Percentiles rank a stretch among this genome's conserved stretches.
These are phyloP conservation scores for Sugiyamaella xylanicola DNA, from an alignment of 1,139 yeast species.

Conservation along the genomic window DNA sequence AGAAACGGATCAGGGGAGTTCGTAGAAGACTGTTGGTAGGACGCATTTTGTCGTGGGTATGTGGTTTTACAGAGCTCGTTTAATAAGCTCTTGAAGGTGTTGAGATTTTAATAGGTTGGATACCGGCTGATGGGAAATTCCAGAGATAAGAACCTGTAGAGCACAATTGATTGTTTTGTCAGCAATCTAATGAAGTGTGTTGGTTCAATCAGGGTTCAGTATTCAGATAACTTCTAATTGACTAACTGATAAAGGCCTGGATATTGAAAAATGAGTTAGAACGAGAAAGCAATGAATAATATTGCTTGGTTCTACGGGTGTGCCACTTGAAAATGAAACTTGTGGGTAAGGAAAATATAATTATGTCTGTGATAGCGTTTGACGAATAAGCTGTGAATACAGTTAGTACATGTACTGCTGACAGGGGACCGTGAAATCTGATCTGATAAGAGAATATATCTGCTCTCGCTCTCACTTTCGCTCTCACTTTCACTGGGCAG, in stretches of 20 bases:
- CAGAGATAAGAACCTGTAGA: no score
- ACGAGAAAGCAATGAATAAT: not conserved
- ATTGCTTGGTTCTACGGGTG: no score
- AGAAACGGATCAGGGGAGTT: slow-evolving; percentile 45
- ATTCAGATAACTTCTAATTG: no score
- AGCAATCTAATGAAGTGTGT: no score
- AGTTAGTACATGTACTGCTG: slow-evolving; percentile 1
- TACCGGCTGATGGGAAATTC: no score
- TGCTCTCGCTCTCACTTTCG: not conserved
- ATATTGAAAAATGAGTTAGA: no score
- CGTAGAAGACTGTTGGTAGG: slow-evolving; percentile 36
- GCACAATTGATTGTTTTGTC: no score
- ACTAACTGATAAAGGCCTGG: no score
- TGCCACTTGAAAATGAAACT: not conserved
- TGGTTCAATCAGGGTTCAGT: no score
- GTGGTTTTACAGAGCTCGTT: no score
- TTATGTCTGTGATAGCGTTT: not conserved
- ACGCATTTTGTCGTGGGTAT: slow-evolving; percentile 33
- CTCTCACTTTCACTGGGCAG: not conserved
- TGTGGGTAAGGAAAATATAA: slow-evolving; percentile 3
- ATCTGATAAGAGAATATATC: not conserved
- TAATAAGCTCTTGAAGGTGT: no score
- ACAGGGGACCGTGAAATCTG: not conserved
- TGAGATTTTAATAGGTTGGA: no score
- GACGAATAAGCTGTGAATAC: slow-evolving; percentile 12